Conservation (phyloP, 345 rosid species). For the Eucalyptus globulus region DNA sequence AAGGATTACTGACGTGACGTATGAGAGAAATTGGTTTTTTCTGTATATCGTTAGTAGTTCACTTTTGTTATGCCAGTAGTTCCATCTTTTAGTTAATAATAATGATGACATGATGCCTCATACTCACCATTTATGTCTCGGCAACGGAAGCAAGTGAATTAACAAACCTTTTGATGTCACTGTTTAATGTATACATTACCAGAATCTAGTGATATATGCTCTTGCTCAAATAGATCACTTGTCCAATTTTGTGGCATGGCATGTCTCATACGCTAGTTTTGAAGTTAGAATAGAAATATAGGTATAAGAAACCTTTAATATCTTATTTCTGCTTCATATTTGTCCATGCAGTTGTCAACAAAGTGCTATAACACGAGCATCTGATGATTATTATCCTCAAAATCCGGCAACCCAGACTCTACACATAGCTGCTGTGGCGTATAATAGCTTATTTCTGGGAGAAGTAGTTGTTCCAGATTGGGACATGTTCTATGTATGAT, state of each 20-base stretch:
- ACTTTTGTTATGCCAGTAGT: not conserved
- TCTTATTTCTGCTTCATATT: not conserved
- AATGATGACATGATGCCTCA: not conserved
- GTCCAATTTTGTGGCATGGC: not conserved
- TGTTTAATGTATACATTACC: not conserved
- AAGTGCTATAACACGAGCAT: slow-evolving; percentile 38
- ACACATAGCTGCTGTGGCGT: slow-evolving; percentile 46
- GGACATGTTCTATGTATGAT: slow-evolving; percentile 51
- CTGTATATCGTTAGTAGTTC: not conserved
- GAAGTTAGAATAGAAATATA: not conserved
- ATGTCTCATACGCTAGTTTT: not conserved
- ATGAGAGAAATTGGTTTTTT: not conserved
- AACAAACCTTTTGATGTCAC: not conserved
- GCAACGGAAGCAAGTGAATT: not conserved
- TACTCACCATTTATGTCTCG: not conserved
- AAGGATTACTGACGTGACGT: not conserved
- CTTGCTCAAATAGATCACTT: not conserved
- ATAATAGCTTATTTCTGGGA: slow-evolving; percentile 48
- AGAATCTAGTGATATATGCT: not conserved
- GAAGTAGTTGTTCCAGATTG: slow-evolving; percentile 54
- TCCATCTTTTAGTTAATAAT: not conserved
- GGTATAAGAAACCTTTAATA: not conserved
- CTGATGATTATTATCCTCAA: slow-evolving; percentile 43
- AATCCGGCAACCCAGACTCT: slow-evolving; percentile 32
- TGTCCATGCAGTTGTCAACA: slow-evolving; percentile 18